Evolutionary conservation across 2,329 filamentous ascomycete genomes (phyloP), one percentile per base, ranked within the genome.

Genomic region (Paracoccidioides lutzii): DNA sequence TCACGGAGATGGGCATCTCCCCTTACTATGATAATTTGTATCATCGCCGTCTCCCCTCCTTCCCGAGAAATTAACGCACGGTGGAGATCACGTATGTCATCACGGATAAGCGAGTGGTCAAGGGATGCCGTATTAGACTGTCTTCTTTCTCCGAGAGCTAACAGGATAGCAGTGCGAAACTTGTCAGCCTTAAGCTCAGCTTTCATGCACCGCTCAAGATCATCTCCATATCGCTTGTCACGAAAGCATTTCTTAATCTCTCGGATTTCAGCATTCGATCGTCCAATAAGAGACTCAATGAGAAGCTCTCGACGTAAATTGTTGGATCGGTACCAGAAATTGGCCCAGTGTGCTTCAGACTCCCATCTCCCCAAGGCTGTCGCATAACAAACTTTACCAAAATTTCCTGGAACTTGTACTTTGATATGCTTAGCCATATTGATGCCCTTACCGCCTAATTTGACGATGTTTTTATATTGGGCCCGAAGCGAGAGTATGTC

Each of bases 311-410:
- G 82, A 2, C 89, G 81, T 6, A 84, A 88, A 64, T 85, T 87
- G 69, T 91, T 87, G 41, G 85, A 84, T 67, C 96, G 91, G 73
- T 96, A 97, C 84, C 90, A 97, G 71, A 89, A 95, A 69, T 96
- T 97, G 58, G 91, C 90, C 90, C 93, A 98, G 76, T 95, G 95
- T 0, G 89, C 88, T 70, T 98, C 93, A 62, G 84, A 85, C 73
- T 96, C 93, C 84, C 90, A 97, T 53, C 81, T 80, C 8, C 93
- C 93, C 0, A 97, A 80, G 0, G 91, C 90, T 2, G 88, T 90
- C 3, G 90, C 83, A 69, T 97, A 96, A 65, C 86, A 90, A 5
- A 87, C 87, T 72, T 97, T 97, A 73, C 90, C 91, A 61, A 97
- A 84, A 37, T 82, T 84, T 15, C 72, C 73, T 1, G 73, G 65